These are phyloP conservation scores for Termitomyces sp. DNA, from an alignment of 768 basidiomycete species.

Conservation along the genomic window DNA sequence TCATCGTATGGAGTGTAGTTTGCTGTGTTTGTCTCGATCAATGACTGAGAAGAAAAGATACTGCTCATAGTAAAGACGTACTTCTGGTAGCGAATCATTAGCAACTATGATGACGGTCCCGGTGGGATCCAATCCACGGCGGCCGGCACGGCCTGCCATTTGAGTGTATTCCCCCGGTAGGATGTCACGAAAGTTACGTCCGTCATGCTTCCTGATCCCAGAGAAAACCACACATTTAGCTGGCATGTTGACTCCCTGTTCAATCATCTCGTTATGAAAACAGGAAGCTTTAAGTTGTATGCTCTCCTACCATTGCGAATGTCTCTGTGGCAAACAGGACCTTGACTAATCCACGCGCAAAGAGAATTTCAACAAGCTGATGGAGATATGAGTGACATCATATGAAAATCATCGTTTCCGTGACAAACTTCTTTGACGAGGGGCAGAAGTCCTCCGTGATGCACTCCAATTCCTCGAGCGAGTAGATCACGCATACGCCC, in stretches of 20 bases:
- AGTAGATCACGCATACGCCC: slow-evolving; percentile 85
- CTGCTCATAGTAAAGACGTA: slow-evolving; percentile 26
- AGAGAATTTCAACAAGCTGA: slow-evolving; percentile 93
- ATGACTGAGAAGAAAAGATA: not conserved
- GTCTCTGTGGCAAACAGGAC: slow-evolving; percentile 98
- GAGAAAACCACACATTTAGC: slow-evolving; percentile 97
- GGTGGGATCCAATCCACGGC: slow-evolving; percentile 91
- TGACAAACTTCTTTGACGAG: slow-evolving; percentile 88
- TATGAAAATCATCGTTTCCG: slow-evolving; percentile 1
- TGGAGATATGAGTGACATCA: slow-evolving; percentile 4
- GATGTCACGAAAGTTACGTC: slow-evolving; percentile 85
- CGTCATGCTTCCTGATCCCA: slow-evolving; percentile 92
- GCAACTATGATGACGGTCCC: slow-evolving; percentile 93
- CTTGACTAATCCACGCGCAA: slow-evolving; percentile 93
- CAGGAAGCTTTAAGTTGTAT: not conserved
- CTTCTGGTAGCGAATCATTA: slow-evolving; percentile 84
- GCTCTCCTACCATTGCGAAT: slow-evolving; percentile 86
- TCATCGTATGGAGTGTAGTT: slow-evolving; percentile 77
- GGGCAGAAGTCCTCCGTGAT: slow-evolving; percentile 94
- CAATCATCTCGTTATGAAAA: slow-evolving; percentile 1
- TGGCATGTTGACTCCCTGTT: slow-evolving; percentile 98
- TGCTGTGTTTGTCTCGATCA: slow-evolving; percentile 43
- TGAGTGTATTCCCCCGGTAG: slow-evolving; percentile 95
- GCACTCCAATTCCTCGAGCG: slow-evolving; percentile 91
- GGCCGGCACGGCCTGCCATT: slow-evolving; percentile 98